Evolutionary conservation across 176 grass and related monocot genomes (phyloP).

Genomic region (Otatea glauca): DNA sequence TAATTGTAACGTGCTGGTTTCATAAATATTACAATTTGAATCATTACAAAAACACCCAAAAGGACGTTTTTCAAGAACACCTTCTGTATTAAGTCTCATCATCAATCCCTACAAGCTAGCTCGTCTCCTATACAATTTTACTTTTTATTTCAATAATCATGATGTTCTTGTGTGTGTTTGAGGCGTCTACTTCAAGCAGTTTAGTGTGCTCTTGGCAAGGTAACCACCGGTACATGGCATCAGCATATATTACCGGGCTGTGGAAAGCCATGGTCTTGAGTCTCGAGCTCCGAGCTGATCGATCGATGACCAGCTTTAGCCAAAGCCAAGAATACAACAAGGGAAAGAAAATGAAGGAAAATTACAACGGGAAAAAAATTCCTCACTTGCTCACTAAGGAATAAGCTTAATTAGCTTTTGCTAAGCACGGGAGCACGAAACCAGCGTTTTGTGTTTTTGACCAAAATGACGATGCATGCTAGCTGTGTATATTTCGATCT

Average conservation of each 20-base stretch:
- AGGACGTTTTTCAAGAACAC: too few species aligned
- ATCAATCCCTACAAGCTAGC: background rate
- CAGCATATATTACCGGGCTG: slow-evolving; percentile 26
- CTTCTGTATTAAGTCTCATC: background rate
- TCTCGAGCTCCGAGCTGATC: slow-evolving; percentile 66
- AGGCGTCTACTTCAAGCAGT: too few species aligned
- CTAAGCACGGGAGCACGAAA: slow-evolving; percentile 35
- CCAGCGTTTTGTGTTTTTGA: slow-evolving; percentile 34
- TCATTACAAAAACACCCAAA: background rate
- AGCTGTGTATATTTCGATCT: background rate
- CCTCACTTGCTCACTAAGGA: too few species aligned
- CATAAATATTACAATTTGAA: background rate
- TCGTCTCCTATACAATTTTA: background rate
- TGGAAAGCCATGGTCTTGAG: slow-evolving; percentile 44
- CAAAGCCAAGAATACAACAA: slow-evolving; percentile 51
- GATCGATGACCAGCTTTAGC: slow-evolving; percentile 55
- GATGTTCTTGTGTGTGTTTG: too few species aligned
- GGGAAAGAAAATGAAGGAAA: slow-evolving; percentile 25
- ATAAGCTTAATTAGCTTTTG: slow-evolving; percentile 28
- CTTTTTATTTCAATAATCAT: background rate
- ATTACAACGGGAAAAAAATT: background rate
- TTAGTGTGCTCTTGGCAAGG: background rate
- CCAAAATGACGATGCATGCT: background rate
- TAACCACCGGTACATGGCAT: slow-evolving; percentile 32
- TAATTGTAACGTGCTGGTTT: background rate